phyloP scores from a whole-genome alignment of 495 filamentous ascomycete genomes.

The Achaetomiella virescens region DNA sequence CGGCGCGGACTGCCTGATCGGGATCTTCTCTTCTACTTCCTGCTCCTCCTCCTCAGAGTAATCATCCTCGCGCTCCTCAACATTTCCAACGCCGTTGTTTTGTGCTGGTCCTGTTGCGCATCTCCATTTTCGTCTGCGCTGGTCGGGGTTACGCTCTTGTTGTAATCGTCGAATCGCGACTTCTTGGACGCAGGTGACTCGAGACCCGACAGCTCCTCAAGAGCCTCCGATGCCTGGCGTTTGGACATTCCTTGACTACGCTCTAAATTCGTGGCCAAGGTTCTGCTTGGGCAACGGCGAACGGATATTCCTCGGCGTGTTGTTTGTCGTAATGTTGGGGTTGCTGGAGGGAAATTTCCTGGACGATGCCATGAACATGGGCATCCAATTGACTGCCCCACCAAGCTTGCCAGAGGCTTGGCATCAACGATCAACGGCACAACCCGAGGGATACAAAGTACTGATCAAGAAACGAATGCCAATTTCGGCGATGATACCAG shows the following conservation, averaged over 20 bases:
- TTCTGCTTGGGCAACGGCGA: background rate
- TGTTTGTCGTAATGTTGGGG: background rate
- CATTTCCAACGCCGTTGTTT: background rate
- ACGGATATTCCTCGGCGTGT: background rate
- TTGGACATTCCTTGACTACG: slow-evolving; percentile 39
- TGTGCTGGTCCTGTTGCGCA: background rate
- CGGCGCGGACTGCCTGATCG: slow-evolving; percentile 64
- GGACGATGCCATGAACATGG: background rate
- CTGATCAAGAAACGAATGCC: no score
- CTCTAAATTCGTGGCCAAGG: no score
- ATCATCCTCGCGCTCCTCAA: slow-evolving; percentile 14
- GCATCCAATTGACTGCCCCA: slow-evolving; percentile 1
- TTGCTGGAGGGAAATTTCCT: slow-evolving; percentile 1
- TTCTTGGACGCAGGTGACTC: slow-evolving; percentile 74
- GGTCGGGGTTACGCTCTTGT: slow-evolving; percentile 28
- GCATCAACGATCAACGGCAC: background rate
- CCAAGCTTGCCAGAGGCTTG: background rate
- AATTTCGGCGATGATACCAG: no score
- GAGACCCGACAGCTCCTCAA: slow-evolving; percentile 55
- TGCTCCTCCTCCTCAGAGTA: slow-evolving; percentile 31
- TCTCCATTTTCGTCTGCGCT: slow-evolving; percentile 25
- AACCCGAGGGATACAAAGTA: no score
- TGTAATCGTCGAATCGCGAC: slow-evolving; percentile 56
- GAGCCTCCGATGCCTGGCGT: slow-evolving; percentile 65
- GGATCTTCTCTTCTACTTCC: slow-evolving; percentile 44